These are phyloP conservation scores for Sclerotinia nivalis DNA, from an alignment of 2,329 filamentous ascomycete genomes.

Conservation along the genomic window DNA sequence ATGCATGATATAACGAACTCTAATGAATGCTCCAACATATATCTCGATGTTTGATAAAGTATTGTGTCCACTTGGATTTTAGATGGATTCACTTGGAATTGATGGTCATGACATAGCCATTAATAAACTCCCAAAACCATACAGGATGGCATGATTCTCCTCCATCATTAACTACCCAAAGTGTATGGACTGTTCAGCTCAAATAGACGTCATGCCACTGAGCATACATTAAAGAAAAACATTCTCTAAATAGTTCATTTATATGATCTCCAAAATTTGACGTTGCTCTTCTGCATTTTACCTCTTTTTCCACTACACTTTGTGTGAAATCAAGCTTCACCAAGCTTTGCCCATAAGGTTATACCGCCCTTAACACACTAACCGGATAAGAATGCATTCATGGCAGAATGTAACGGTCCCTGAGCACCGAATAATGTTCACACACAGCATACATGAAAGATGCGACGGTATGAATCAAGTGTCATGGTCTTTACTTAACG, in stretches of 20 bases:
- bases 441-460: conserved; percentile 1
- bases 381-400: neutral
- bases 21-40: no score
- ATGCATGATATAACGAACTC: neutral
- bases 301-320: neutral
- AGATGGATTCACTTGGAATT: neutral
- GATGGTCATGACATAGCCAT: neutral
- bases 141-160: neutral
- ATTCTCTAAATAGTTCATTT: neutral
- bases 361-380: neutral
- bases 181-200: neutral
- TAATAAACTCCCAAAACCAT: neutral
- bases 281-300: neutral
- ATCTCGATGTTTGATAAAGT: no score
- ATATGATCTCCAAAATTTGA: neutral
- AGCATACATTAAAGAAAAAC: neutral
- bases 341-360: neutral
- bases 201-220: neutral
- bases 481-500: conserved; percentile 6
- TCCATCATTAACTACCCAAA: neutral
- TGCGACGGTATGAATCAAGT: conserved; percentile 11
- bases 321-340: neutral
- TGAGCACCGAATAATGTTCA: conserved; percentile 7
- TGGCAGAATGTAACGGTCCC: conserved; percentile 12
- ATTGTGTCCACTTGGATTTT: neutral